Evolutionary conservation across 2,329 filamentous ascomycete genomes (phyloP), one percentile per base, ranked within the genome.

Genomic region (Botrytis aclada): DNA sequence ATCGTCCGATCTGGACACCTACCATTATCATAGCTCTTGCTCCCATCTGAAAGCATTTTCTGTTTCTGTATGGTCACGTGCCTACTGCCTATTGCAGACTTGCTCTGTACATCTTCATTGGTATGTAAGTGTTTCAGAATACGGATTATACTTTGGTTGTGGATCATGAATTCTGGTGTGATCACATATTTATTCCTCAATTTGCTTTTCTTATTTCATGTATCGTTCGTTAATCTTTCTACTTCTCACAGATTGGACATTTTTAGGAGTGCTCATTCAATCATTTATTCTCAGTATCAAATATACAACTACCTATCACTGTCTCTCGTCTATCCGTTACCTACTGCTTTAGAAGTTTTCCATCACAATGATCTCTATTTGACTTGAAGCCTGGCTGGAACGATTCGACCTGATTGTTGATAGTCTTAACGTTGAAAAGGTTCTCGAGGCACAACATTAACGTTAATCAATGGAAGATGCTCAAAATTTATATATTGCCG

Each of bases 401-500:
- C 3, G 22, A 18, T 6, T 18, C 37, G 32, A 2, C 16, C 20
- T 37, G 16, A 54, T 29, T 14, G 34, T 54, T 34, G 25, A 29
- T n/a, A 47, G 25, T 10, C 39, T 16, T n/a, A 25, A 32, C 14
- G 9, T 7, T 14, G 47, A 7, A 41, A 56, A 32, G 6, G 22
- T 56, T 32, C 16, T 22, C 18, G 37, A 25, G 6, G 18, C 34
- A 69, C 47, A 16, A 41, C 39, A 56, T 41, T 32, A 16, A 29
- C 25, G 6, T 51, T 25, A 25, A 32, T n/a, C 8, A 43, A 25
- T 56, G 34, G 47, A 32, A 69, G 20, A 56, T 32, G 37, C 10
- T 41, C 63, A 32, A 37, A 45, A 14, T 51, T 58, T 8, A 37
- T 54, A 45, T 71, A 61, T 75, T 74, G 72, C 69, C 61, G 39